These are phyloP conservation scores for Ganoderma sinense DNA, from an alignment of 1,284 basidiomycete genomes.

Conservation along the genomic window DNA sequence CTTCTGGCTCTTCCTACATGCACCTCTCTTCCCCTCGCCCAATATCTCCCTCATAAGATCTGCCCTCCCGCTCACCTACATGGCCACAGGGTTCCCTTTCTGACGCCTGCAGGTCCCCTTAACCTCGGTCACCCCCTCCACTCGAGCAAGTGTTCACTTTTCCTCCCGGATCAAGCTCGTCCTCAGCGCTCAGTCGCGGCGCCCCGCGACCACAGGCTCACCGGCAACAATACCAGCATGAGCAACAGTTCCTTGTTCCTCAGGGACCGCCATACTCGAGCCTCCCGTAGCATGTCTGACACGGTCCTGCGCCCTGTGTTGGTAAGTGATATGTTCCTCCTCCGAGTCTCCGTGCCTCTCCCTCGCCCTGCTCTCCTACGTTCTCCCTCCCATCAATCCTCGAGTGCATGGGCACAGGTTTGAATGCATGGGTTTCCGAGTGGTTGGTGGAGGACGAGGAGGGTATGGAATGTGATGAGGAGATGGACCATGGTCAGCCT, in stretches of 20 bases:
- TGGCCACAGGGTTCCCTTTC: slow-evolving; percentile 60
- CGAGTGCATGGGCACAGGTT: too few species aligned
- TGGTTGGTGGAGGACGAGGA: too few species aligned
- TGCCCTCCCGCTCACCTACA: slow-evolving; percentile 69
- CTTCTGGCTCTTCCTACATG: slow-evolving; percentile 67
- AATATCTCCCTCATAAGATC: slow-evolving; percentile 61
- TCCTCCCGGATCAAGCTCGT: slow-evolving; percentile 35
- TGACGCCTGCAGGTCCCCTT: slow-evolving; percentile 50
- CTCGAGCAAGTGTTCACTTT: slow-evolving; percentile 48
- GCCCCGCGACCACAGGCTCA: slow-evolving; percentile 29
- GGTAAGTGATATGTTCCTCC: too few species aligned
- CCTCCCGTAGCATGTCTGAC: slow-evolving; percentile 72
- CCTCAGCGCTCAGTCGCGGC: slow-evolving; percentile 30
- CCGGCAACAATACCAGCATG: slow-evolving; percentile 30
- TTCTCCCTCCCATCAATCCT: too few species aligned
- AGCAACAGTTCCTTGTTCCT: slow-evolving; percentile 41
- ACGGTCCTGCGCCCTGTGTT: slow-evolving; percentile 59
- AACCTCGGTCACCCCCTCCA: slow-evolving; percentile 73
- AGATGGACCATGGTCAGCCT: too few species aligned
- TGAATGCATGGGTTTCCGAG: too few species aligned
- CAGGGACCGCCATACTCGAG: slow-evolving; percentile 41
- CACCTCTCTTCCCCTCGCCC: slow-evolving; percentile 58
- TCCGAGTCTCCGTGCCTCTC: too few species aligned
- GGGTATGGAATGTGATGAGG: too few species aligned
- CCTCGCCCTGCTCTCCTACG: too few species aligned